Conservation (phyloP, 352 stramenopile genomes). For the Phytopythium cucurbitacearum region DNA sequence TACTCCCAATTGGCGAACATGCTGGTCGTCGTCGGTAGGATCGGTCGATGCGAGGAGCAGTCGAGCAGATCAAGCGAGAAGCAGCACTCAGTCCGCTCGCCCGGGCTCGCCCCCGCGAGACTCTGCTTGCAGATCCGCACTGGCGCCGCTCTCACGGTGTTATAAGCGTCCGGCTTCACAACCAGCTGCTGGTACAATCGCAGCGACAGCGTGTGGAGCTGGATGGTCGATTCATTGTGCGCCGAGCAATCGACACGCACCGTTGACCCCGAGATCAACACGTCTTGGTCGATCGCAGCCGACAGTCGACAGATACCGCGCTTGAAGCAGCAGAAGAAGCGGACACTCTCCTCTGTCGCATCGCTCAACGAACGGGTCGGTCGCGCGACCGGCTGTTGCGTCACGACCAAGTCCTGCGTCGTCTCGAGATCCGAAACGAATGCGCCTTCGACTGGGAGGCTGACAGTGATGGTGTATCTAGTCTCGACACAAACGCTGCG, state of each 20-base stretch:
- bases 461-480: conserved; percentile 9
- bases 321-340: conserved; percentile 9
- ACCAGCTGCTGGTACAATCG: conserved; percentile 16
- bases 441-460: conserved; percentile 7
- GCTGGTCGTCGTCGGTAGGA: neutral
- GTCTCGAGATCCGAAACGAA: conserved; percentile 11
- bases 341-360: conserved; percentile 8
- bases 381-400: conserved; percentile 3
- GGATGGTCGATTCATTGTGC: conserved; percentile 15
- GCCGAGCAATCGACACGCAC: conserved; percentile 12
- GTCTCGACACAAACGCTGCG: conserved; percentile 7
- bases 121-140: no score
- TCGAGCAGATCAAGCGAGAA: no score
- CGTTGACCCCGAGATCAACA: conserved; percentile 10
- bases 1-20: conserved; percentile 10
- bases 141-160: no score
- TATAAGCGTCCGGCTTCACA: neutral
- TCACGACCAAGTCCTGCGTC: conserved; percentile 4
- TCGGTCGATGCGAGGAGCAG: neutral
- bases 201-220: conserved; percentile 10
- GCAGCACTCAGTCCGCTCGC: no score
- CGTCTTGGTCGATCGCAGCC: conserved; percentile 10
- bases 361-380: conserved; percentile 4
- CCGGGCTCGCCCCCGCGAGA: no score
- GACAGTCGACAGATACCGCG: conserved; percentile 16